phyloP scores from a whole-genome alignment of 495 filamentous ascomycete genomes.

The Aspergillus sparsus region DNA sequence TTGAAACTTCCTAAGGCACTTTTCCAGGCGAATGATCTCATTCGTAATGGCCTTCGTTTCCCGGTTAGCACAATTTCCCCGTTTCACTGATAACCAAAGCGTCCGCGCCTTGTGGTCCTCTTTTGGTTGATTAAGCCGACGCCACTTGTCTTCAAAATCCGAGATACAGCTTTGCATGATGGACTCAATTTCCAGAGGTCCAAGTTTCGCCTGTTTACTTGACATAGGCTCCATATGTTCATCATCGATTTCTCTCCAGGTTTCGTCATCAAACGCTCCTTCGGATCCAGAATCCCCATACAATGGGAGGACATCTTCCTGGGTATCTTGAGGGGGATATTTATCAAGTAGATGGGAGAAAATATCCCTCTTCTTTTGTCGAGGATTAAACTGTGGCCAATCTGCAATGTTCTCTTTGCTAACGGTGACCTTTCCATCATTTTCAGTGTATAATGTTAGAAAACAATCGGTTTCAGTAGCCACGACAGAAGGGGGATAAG shows the following conservation, averaged over 20 bases:
- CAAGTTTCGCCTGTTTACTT: constrained; percentile 33
- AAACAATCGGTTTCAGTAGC: constrained; percentile 12
- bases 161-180: constrained; percentile 56
- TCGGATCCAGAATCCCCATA: constrained; percentile 68
- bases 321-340: constrained; percentile 41
- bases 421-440: constrained; percentile 26
- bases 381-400: constrained; percentile 25
- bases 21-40: constrained; percentile 38
- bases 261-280: constrained; percentile 54
- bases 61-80: constrained; percentile 29
- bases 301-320: constrained; percentile 56
- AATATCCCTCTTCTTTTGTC: background rate
- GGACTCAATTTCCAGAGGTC: constrained; percentile 46
- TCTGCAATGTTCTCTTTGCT: constrained; percentile 27
- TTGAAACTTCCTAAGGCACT: constrained; percentile 52
- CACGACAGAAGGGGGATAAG: constrained; percentile 23
- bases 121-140: constrained; percentile 51
- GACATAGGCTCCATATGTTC: constrained; percentile 42
- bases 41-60: constrained; percentile 27
- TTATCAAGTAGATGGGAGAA: constrained; percentile 42
- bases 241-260: constrained; percentile 63
- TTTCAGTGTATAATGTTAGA: constrained; percentile 32
- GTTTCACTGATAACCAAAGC: constrained; percentile 60
- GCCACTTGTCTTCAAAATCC: constrained; percentile 59
- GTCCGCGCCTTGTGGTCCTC: constrained; percentile 54